Base-by-base conservation (phyloP, 108 stramenopile species). In the Skeletonema costatum region DNA sequence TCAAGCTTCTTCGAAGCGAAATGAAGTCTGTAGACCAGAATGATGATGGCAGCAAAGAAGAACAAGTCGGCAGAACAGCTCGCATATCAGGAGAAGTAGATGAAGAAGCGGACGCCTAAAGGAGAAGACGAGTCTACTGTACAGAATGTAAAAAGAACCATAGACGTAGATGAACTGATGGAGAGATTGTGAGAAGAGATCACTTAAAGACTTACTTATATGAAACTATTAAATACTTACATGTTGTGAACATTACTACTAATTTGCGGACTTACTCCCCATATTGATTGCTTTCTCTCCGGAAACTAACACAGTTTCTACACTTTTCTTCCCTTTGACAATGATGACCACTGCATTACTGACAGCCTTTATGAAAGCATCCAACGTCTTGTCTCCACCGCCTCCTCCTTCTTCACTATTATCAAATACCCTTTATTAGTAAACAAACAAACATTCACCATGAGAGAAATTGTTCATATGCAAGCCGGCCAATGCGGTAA, bases 381-480 rank as follows among this genome's bases (percentile, higher is more conserved):
- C 70, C 30, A 61, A 62, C 7, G 60, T 42, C 12, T 42, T 42
- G 2, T 42, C 41, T 42, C 41, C 41, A 12, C 41, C 77, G 33
- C 64, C 50, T 4, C 64, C 70, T 1, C 64, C 70, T 17, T 32
- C 65, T 50, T 69, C 67, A 17, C 30, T 50, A 21, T 42, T 83
- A 71, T 92, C 89, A 78, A 92, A 92, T 56, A 25, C 53, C 19
- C 53, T 29, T 56, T 17, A 53, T 56, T 3, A 56, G 25, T 25
- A 29, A 64, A 44, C 25, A 10, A 56, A 46, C 44, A 46, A 46
- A 46, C 59, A 69, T 33, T 16, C 71, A 96, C 64, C 85, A 98
- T 97, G 98, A 92, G 98, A 75, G 98, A 99, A 88, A 98, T 99
- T 85, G 97, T 99, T 77, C 98, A 99, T 86, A 74, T 99, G 67